phyloP scores from a whole-genome alignment of 306 rosid species.

The Pterocarpus macrocarpus region DNA sequence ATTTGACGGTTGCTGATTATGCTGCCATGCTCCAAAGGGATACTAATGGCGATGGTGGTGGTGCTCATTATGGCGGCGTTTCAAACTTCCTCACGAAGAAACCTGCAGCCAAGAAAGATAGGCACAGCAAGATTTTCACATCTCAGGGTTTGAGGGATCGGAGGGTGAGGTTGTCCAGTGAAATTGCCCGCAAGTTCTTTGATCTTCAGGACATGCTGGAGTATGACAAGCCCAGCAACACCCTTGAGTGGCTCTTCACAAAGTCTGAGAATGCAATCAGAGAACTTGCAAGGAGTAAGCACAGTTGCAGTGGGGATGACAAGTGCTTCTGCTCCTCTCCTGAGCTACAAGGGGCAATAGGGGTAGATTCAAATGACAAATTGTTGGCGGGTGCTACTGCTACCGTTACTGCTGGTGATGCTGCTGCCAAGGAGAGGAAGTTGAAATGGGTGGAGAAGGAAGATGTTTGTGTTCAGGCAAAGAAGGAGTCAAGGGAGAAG shows the following conservation, averaged over 20 bases:
- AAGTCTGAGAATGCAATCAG: conserved; percentile 73
- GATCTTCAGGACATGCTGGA: conserved; percentile 94
- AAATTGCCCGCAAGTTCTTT: conserved; percentile 81
- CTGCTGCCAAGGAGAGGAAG: conserved; percentile 38
- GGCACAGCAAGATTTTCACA: conserved; percentile 92
- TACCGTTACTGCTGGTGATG: not conserved
- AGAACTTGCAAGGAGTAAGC: conserved; percentile 54
- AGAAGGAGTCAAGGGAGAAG: conserved; percentile 65
- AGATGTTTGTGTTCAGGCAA: conserved; percentile 25
- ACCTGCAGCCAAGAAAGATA: conserved; percentile 62
- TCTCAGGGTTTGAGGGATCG: conserved; percentile 89
- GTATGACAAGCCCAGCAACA: conserved; percentile 88
- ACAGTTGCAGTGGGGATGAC: conserved; percentile 12
- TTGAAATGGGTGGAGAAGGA: conserved; percentile 46
- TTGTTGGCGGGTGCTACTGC: not conserved
- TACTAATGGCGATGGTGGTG: not conserved
- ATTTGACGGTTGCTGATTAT: conserved; percentile 45
- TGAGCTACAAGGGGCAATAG: conserved; percentile 7
- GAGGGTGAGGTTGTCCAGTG: conserved; percentile 82
- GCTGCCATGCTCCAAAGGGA: conserved; percentile 41
- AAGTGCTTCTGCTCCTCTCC: conserved; percentile 36
- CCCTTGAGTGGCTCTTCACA: conserved; percentile 85
- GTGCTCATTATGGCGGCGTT: not conserved
- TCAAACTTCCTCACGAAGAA: conserved; percentile 49
- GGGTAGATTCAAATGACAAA: conserved; percentile 37